Evolutionary conservation across 257 asterid species (phyloP).

Genomic region (Linaria vulgaris): DNA sequence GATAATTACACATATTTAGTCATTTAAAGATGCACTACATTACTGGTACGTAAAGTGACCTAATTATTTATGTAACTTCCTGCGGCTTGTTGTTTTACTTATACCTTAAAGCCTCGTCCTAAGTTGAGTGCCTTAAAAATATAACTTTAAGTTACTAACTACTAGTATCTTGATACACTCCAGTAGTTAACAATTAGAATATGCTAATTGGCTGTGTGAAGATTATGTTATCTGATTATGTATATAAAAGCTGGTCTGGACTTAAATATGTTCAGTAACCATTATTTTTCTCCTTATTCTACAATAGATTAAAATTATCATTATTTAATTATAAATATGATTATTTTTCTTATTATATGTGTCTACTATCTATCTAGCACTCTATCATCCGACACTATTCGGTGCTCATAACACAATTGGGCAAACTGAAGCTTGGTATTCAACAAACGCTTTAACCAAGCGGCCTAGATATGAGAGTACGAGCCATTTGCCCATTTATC

Average conservation of each 20-base stretch:
- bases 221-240: slow-evolving; percentile 16
- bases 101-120: too few relatives aligned
- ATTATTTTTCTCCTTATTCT: slow-evolving; percentile 21
- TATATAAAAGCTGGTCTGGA: slow-evolving; percentile 16
- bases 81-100: too few relatives aligned
- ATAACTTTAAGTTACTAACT: too few relatives aligned
- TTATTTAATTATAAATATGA: slow-evolving; percentile 39
- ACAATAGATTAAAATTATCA: slow-evolving; percentile 33
- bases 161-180: too few relatives aligned
- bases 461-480: slow-evolving; percentile 93
- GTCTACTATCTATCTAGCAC: slow-evolving; percentile 84
- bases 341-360: slow-evolving; percentile 50
- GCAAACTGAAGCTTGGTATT: slow-evolving; percentile 95
- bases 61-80: too few relatives aligned
- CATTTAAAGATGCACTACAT: too few relatives aligned
- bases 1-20: too few relatives aligned
- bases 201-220: slow-evolving; percentile 24
- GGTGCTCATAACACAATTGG: slow-evolving; percentile 84
- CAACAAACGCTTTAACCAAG: slow-evolving; percentile 86
- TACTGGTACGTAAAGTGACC: too few relatives aligned
- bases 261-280: slow-evolving; percentile 21
- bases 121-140: background rate
- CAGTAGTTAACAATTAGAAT: too few relatives aligned
- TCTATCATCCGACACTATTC: slow-evolving; percentile 79
- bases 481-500: slow-evolving; percentile 89